A percentile compares a stretch with the other conserved stretches of the same genome.
Conservation (phyloP, 2,329 filamentous ascomycete genomes). For the Cladobotryum protrusum region DNA sequence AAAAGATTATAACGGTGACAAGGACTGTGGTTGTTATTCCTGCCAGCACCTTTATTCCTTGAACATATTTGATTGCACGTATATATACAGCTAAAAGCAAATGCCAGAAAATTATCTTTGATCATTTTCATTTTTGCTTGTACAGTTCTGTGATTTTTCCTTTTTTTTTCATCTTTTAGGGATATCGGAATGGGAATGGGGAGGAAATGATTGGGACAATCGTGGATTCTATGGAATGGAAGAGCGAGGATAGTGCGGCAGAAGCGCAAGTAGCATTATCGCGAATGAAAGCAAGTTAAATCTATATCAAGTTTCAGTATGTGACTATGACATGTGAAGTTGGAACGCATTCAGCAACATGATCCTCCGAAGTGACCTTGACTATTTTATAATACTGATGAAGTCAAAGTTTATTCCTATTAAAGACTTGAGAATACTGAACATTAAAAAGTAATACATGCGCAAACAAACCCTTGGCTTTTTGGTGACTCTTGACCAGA, state of each 20-base stretch:
- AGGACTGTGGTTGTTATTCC: conserved; percentile 2
- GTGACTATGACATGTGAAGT: no score
- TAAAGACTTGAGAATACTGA: no score
- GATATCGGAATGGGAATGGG: not conserved
- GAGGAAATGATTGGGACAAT: not conserved
- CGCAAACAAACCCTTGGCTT: no score
- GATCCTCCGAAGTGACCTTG: no score
- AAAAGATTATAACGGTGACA: conserved; percentile 1
- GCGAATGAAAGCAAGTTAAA: no score
- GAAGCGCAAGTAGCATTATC: not conserved
- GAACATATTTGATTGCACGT: conserved; percentile 11
- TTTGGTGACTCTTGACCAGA: no score
- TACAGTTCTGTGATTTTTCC: conserved; percentile 1
- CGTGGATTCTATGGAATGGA: not conserved
- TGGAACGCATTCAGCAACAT: no score
- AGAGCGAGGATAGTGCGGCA: not conserved
- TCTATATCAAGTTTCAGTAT: no score
- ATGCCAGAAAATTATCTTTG: not conserved
- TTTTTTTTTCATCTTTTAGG: conserved; percentile 5
- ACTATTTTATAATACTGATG: no score
- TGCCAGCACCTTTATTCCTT: not conserved
- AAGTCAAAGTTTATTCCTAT: no score
- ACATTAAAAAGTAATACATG: no score
- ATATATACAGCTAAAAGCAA: conserved; percentile 7
- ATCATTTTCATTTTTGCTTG: conserved; percentile 3